Conservation (phyloP, 1,284 basidiomycete genomes). For the Apiotrichum veenhuisii region DNA sequence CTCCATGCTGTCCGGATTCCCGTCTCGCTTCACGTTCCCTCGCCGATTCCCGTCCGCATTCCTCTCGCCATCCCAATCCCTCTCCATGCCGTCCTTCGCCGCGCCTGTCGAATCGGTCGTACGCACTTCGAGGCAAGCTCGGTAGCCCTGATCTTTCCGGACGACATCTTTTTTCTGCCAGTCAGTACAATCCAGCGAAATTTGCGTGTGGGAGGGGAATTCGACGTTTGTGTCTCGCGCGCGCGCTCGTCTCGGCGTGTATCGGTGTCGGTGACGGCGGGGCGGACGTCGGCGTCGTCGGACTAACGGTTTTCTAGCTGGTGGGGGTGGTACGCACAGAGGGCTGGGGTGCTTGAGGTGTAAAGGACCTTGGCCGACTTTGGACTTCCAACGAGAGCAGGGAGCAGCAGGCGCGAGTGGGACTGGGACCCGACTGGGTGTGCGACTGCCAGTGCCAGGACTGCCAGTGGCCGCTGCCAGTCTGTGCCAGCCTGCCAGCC, state of each 20-base stretch:
- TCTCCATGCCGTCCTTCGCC: not conserved
- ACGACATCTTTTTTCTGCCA: slow-evolving; percentile 42
- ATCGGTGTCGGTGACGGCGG: too few species aligned
- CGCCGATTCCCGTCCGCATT: too few species aligned
- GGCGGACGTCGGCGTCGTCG: not conserved
- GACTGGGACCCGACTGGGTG: too few species aligned
- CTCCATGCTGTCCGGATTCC: not conserved
- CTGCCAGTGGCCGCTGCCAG: too few species aligned
- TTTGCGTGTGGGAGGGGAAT: not conserved
- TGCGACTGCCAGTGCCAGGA: not conserved
- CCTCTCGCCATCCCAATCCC: too few species aligned
- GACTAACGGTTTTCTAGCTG: not conserved
- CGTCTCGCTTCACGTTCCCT: too few species aligned
- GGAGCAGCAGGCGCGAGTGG: too few species aligned
- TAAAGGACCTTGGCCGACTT: not conserved
- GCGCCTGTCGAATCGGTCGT: not conserved
- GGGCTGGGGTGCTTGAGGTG: slow-evolving; percentile 6
- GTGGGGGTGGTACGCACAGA: slow-evolving; percentile 1
- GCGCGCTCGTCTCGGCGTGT: not conserved
- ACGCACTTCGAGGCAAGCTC: slow-evolving; percentile 86
- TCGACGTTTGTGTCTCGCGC: not conserved
- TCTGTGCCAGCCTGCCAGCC: not conserved
- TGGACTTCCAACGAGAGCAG: not conserved
- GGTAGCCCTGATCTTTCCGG: slow-evolving; percentile 81
- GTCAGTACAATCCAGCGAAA: not conserved